phyloP scores from a whole-genome alignment of 805 yeast genomes.

The Candida krabiensis region DNA sequence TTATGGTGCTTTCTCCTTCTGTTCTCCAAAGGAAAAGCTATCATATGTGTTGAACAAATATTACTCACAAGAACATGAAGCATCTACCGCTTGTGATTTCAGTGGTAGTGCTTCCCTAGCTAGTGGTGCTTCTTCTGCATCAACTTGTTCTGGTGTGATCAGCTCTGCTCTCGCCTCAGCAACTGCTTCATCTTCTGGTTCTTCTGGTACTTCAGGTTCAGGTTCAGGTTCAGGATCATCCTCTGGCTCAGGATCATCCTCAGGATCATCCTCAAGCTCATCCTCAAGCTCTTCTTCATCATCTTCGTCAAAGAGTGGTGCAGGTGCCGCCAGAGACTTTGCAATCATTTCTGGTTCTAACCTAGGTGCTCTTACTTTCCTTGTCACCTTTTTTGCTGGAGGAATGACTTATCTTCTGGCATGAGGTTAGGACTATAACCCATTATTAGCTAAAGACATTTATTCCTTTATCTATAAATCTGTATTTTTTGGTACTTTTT shows the following conservation, averaged over 20 bases:
- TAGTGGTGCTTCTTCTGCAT: slow-evolving; percentile 38
- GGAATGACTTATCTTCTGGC: slow-evolving; percentile 42
- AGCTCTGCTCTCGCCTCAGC: slow-evolving; percentile 47
- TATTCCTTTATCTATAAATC: too few species aligned
- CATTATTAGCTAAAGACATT: too few species aligned
- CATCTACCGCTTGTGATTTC: slow-evolving; percentile 64
- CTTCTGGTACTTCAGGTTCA: slow-evolving; percentile 21
- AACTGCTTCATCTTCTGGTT: slow-evolving; percentile 25
- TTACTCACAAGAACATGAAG: slow-evolving; percentile 47
- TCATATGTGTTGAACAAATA: slow-evolving; percentile 66
- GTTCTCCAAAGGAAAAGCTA: slow-evolving; percentile 68
- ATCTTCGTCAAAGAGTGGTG: slow-evolving; percentile 28
- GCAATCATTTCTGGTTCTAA: slow-evolving; percentile 21
- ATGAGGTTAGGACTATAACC: too few species aligned
- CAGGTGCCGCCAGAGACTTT: slow-evolving; percentile 20
- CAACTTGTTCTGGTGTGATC: slow-evolving; percentile 50
- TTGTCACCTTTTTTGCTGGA: slow-evolving; percentile 41
- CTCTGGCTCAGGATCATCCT: slow-evolving; percentile 24
- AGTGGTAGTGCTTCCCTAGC: slow-evolving; percentile 63
- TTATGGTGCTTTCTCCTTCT: slow-evolving; percentile 75
- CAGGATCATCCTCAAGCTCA: slow-evolving; percentile 25
- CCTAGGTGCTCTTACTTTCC: slow-evolving; percentile 34
- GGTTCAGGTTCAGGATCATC: slow-evolving; percentile 19
- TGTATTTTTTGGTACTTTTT: slow-evolving; percentile 4
- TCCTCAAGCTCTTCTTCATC: slow-evolving; percentile 26